Percentiles rank a stretch among this genome's conserved stretches.
Conservation (phyloP, 2,329 filamentous ascomycete species). For the Aschersonia sp. region DNA sequence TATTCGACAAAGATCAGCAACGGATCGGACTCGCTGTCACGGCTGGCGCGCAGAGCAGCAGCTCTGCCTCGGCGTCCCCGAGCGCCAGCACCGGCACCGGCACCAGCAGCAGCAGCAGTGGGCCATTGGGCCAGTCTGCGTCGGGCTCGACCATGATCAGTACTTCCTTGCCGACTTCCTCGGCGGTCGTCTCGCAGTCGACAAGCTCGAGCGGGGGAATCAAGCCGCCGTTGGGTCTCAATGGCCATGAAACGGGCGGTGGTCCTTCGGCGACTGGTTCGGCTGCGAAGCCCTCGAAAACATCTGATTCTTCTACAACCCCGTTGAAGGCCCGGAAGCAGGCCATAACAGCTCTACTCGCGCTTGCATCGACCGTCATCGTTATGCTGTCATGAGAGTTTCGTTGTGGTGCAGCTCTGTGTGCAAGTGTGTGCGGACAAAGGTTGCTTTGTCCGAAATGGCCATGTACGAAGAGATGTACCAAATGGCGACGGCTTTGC, state of each 20-base stretch:
- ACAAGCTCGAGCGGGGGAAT: background rate
- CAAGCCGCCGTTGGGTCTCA: constrained; percentile 5
- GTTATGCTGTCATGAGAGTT: background rate
- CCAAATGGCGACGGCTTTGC: too few species aligned
- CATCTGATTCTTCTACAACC: constrained; percentile 4
- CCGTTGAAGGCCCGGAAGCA: background rate
- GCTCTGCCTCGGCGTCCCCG: background rate
- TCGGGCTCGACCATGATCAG: too few species aligned
- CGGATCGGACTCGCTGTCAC: constrained; percentile 31
- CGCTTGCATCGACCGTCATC: background rate
- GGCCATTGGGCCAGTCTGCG: too few species aligned
- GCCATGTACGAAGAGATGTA: too few species aligned
- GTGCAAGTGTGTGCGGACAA: too few species aligned
- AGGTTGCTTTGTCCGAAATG: too few species aligned
- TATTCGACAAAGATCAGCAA: constrained; percentile 62
- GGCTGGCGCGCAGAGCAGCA: constrained; percentile 2
- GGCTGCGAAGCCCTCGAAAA: constrained; percentile 3
- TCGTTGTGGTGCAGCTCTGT: too few species aligned
- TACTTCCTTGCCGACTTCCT: background rate
- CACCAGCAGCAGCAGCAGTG: background rate
- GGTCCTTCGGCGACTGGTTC: background rate
- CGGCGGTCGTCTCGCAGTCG: background rate
- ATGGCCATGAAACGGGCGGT: constrained; percentile 8
- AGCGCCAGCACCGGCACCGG: background rate
- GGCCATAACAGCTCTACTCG: background rate